Conservation (phyloP, 495 filamentous ascomycete species). For the Lasiosphaeria ovina region DNA sequence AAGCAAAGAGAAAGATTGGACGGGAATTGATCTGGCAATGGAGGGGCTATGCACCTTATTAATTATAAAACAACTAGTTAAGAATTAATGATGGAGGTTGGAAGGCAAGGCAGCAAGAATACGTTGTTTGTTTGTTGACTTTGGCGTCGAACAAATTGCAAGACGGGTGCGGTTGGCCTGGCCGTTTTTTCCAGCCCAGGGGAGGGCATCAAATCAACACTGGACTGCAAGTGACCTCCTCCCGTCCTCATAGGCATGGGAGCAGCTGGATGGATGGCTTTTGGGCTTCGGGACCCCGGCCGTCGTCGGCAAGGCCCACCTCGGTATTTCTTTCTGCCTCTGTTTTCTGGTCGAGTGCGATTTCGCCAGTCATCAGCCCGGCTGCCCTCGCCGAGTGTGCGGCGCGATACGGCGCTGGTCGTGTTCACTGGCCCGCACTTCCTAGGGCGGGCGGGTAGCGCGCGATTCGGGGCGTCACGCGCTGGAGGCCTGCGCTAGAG, state of each 20-base stretch:
- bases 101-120: constrained; percentile 1
- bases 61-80: background rate
- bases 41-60: background rate
- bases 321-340: background rate
- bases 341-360: constrained; percentile 15
- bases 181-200: background rate
- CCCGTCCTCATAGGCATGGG: no score
- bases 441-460: background rate
- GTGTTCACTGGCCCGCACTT: constrained; percentile 15
- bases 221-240: no score
- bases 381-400: background rate
- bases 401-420: constrained; percentile 13
- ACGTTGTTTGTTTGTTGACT: constrained; percentile 24
- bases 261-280: background rate
- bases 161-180: background rate
- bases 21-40: background rate
- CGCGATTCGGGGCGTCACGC: no score
- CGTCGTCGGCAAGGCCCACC: background rate
- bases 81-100: constrained; percentile 1
- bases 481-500: no score
- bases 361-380: constrained; percentile 12
- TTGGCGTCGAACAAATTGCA: background rate
- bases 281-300: background rate
- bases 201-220: no score
- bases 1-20: no score